phyloP scores from a whole-genome alignment of 768 basidiomycete species.

The Pluteus cervinus region DNA sequence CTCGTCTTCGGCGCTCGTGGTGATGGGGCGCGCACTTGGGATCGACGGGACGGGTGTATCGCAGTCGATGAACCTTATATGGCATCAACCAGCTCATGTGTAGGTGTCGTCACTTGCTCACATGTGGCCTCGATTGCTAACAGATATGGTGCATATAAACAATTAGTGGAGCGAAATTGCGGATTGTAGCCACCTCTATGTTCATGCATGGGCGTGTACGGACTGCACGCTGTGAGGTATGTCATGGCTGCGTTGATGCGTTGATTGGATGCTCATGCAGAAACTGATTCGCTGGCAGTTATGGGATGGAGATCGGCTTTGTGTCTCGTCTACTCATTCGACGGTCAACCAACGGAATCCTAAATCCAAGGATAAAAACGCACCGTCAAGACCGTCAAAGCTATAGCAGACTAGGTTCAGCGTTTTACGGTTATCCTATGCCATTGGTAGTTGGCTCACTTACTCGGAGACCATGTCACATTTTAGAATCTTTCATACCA shows the following conservation, averaged over 20 bases:
- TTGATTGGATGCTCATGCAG: neutral
- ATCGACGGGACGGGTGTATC: slow-evolving; percentile 41
- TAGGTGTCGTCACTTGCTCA: slow-evolving; percentile 8
- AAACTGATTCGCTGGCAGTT: slow-evolving; percentile 22
- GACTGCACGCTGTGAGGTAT: slow-evolving; percentile 38
- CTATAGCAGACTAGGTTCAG: too few species aligned
- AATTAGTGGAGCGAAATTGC: slow-evolving; percentile 34
- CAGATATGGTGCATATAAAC: neutral
- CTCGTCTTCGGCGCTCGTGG: slow-evolving; percentile 35
- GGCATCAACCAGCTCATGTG: slow-evolving; percentile 36
- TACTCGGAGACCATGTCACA: too few species aligned
- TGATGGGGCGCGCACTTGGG: slow-evolving; percentile 31
- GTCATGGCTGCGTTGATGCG: slow-evolving; percentile 7
- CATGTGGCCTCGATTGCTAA: neutral
- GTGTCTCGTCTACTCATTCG: slow-evolving; percentile 39
- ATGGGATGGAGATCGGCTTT: slow-evolving; percentile 34
- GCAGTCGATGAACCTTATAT: slow-evolving; percentile 45
- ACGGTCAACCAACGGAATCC: slow-evolving; percentile 32
- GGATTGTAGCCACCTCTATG: slow-evolving; percentile 35
- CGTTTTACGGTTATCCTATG: too few species aligned
- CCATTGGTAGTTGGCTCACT: too few species aligned
- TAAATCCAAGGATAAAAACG: too few species aligned
- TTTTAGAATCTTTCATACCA: too few species aligned
- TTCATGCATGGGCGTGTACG: slow-evolving; percentile 35
- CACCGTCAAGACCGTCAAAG: too few species aligned